phyloP scores from a whole-genome alignment of 2,329 filamentous ascomycete genomes.

The Simplicillium sp. region DNA sequence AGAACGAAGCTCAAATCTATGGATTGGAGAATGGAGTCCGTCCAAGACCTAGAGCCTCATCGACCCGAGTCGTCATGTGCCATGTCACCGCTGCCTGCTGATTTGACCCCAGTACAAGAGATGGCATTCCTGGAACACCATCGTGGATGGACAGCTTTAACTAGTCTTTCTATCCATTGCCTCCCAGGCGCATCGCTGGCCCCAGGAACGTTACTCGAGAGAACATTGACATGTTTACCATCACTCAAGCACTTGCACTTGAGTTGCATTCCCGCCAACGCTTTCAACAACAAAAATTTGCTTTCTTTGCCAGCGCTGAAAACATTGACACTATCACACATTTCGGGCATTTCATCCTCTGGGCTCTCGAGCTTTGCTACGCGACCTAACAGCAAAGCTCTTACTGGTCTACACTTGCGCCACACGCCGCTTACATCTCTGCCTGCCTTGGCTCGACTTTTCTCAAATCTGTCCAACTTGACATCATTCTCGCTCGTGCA shows the following conservation, averaged over 20 bases:
- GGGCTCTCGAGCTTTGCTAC: slow-evolving; percentile 50
- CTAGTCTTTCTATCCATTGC: slow-evolving; percentile 49
- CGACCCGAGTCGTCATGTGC: slow-evolving; percentile 7
- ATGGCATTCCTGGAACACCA: slow-evolving; percentile 41
- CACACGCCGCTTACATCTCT: slow-evolving; percentile 48
- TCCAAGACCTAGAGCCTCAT: slow-evolving; percentile 16
- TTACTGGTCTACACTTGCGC: slow-evolving; percentile 43
- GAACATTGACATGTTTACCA: slow-evolving; percentile 40
- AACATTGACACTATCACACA: slow-evolving; percentile 44
- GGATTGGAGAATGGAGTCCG: slow-evolving; percentile 45
- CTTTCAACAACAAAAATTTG: slow-evolving; percentile 48
- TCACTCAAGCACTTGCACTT: slow-evolving; percentile 49
- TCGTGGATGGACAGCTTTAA: slow-evolving; percentile 43
- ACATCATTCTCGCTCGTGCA: slow-evolving; percentile 45
- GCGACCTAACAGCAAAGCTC: slow-evolving; percentile 30
- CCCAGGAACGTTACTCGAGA: slow-evolving; percentile 40
- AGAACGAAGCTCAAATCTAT: slow-evolving; percentile 45
- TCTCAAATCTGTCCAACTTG: slow-evolving; percentile 43
- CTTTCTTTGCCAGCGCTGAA: slow-evolving; percentile 44
- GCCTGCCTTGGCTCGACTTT: slow-evolving; percentile 46
- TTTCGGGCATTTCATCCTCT: slow-evolving; percentile 44
- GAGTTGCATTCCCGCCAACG: slow-evolving; percentile 43
- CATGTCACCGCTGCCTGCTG: slow-evolving; percentile 22
- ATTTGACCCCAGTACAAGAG: slow-evolving; percentile 21
- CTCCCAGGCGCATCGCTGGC: slow-evolving; percentile 44